Evolutionary conservation across 1,139 yeast species (phyloP), one percentile per base, ranked within the genome.

Genomic region (Yamadazyma blattariae): DNA sequence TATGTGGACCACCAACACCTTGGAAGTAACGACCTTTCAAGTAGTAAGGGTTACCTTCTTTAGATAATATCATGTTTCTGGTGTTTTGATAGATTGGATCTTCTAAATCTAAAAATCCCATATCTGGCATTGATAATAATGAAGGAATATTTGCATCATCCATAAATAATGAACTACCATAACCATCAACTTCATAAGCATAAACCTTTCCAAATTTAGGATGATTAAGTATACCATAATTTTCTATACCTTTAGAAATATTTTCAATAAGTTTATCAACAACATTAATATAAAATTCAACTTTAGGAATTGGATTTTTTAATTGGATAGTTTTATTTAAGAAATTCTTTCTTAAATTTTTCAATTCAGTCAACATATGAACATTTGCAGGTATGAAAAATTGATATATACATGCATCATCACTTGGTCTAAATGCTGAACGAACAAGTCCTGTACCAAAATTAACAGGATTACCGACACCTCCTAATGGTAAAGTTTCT

Each of bases 141-240:
- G 95, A 86, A 1, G 96, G 96, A 22, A 89, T 70, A 48, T 88
- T 88, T 16, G 96, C 96, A 58, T 88, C 96, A 56, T 88, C 96
- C 95, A 89, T 87, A 41, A 81, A 67, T 11, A 77, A 62, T 0
- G 72, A 48, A 21, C 95, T 73, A 1, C 95, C 96, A 54, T 74
- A 89, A 0, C 96, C 96, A 56, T 88, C 96, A 8, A 88, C 82
- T 54, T 88, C 96, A 49, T 82, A 88, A 0, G 96, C 96, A 49
- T 78, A 86, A 2, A 88, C 95, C 41, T 72, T 68, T 1, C 96
- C 96, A 57, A 67, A 82, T 4, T 50, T 59, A 2, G 85, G 82
- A 55, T 88, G 95, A 5, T 77, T 61, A 8, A 79, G 69, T 3
- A 82, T 72, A 0, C 86, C 96, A 55, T 76, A 69, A 27, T 74